phyloP scores from a whole-genome alignment of 768 basidiomycete species.

The Pholiota molesta region DNA sequence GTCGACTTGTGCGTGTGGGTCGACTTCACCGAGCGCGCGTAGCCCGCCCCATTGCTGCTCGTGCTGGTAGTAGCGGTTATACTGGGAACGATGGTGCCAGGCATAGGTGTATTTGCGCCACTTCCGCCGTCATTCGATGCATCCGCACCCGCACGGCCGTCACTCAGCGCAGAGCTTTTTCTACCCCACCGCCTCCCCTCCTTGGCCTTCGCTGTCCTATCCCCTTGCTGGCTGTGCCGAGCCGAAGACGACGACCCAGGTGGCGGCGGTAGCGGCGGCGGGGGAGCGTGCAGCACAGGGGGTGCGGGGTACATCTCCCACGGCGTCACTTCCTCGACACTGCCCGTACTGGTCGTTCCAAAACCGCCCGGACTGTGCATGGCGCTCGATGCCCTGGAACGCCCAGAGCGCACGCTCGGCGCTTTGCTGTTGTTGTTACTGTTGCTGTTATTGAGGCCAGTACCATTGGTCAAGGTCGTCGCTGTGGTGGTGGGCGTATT shows the following conservation, averaged over 20 bases:
- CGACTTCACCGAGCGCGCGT: conserved; percentile 10
- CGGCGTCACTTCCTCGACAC: conserved; percentile 23
- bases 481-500: not conserved
- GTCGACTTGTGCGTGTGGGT: conserved; percentile 13
- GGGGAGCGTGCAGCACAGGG: not conserved
- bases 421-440: not conserved
- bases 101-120: not conserved
- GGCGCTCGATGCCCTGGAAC: conserved; percentile 12
- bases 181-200: not conserved
- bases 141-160: not conserved
- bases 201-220: not conserved
- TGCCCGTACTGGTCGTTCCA: conserved; percentile 15
- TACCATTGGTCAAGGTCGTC: not conserved
- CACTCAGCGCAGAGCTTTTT: not conserved
- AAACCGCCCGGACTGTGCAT: conserved; percentile 5
- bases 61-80: not conserved
- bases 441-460: not conserved
- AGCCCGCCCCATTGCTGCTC: not conserved
- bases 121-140: no score
- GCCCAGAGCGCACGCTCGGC: conserved; percentile 9
- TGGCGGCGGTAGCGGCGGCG: not conserved
- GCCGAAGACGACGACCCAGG: not conserved
- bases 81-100: not conserved
- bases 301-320: conserved; percentile 17
- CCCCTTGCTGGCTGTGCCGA: not conserved